Percentiles rank a stretch among this genome's conserved stretches.
phyloP scores from a whole-genome alignment of 345 rosid species.

The Cardamine resedifolia region DNA sequence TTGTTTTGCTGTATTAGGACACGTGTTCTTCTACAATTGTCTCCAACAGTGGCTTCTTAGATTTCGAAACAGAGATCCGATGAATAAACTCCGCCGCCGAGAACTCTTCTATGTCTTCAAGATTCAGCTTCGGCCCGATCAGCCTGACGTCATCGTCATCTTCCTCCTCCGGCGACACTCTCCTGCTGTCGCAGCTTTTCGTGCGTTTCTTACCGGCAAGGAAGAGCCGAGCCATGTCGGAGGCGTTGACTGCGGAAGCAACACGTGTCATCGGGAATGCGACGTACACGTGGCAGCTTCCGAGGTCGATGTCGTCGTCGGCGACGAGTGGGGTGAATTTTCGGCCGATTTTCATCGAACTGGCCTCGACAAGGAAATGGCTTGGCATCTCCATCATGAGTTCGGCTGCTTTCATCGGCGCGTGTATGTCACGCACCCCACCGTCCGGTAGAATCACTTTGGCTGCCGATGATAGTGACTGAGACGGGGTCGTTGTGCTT shows the following conservation, averaged over 20 bases:
- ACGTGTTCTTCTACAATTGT: slow-evolving; percentile 62
- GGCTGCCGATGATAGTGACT: slow-evolving; percentile 31
- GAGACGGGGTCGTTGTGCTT: slow-evolving; percentile 26
- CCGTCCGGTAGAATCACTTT: slow-evolving; percentile 69
- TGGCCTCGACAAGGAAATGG: slow-evolving; percentile 62
- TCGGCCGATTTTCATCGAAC: slow-evolving; percentile 54
- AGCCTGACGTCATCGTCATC: neutral
- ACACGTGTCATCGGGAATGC: slow-evolving; percentile 73
- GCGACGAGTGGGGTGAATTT: slow-evolving; percentile 69
- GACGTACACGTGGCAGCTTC: slow-evolving; percentile 49
- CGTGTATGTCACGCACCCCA: slow-evolving; percentile 49
- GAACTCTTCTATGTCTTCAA: slow-evolving; percentile 63
- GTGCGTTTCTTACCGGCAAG: slow-evolving; percentile 42
- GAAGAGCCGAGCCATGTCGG: slow-evolving; percentile 64
- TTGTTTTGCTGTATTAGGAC: neutral
- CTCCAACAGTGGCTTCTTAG: slow-evolving; percentile 76
- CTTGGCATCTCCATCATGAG: slow-evolving; percentile 82
- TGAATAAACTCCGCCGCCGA: slow-evolving; percentile 52
- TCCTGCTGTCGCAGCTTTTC: slow-evolving; percentile 38
- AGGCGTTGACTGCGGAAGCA: slow-evolving; percentile 51
- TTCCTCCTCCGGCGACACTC: slow-evolving; percentile 37
- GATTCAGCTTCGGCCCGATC: slow-evolving; percentile 40
- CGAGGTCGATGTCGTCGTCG: slow-evolving; percentile 63
- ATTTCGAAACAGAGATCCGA: slow-evolving; percentile 61
- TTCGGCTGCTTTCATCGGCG: slow-evolving; percentile 73